These are phyloP conservation scores for Kalmusia sp. DNA, from an alignment of 2,329 filamentous ascomycete species.

Conservation along the genomic window DNA sequence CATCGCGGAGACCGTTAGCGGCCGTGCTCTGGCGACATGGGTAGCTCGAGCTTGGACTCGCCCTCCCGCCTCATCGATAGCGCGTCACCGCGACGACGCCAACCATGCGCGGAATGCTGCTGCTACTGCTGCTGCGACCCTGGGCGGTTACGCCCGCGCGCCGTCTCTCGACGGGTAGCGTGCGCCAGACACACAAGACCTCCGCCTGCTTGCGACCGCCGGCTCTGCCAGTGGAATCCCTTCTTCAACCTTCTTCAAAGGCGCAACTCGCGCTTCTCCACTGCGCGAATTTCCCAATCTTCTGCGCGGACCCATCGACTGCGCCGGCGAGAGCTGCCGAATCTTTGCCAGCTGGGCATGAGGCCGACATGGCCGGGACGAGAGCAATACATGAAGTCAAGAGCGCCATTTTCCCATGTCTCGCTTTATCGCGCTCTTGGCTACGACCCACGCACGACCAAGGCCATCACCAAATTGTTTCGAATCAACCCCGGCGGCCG, in stretches of 20 bases:
- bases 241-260: conserved; percentile 18
- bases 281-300: conserved; percentile 21
- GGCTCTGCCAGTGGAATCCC: conserved; percentile 10
- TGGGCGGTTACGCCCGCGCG: neutral
- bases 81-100: neutral
- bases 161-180: neutral
- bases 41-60: conserved; percentile 10
- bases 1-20: conserved; percentile 2
- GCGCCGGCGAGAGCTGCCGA: too few relatives aligned
- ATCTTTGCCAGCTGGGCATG: conserved; percentile 9
- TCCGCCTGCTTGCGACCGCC: too few relatives aligned
- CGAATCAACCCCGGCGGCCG: conserved; percentile 16
- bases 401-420: conserved; percentile 19
- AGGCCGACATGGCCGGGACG: conserved; percentile 12
- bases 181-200: too few relatives aligned
- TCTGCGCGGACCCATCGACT: neutral
- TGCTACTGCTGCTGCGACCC: neutral
- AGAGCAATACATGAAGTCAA: conserved; percentile 15
- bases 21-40: neutral
- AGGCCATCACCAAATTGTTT: conserved; percentile 17
- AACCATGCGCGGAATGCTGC: neutral
- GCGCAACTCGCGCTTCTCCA: conserved; percentile 13
- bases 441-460: conserved; percentile 11
- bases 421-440: conserved; percentile 8
- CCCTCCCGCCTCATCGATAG: neutral